Base-by-base conservation (phyloP, 1,284 basidiomycete genomes). In the Apiotrichum veenhuisii region DNA sequence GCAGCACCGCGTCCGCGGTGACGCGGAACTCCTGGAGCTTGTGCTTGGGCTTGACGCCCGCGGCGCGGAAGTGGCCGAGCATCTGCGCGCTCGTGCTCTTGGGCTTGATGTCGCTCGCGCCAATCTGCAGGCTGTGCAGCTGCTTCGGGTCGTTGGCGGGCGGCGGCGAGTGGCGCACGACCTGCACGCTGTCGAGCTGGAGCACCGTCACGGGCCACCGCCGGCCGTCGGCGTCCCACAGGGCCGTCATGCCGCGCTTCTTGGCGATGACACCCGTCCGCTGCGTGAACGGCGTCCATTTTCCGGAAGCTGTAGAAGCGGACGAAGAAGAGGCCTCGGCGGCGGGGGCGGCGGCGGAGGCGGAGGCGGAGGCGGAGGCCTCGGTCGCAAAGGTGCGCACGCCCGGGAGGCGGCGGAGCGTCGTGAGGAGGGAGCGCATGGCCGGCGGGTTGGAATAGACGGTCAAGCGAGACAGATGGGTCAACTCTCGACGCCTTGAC, bases 201-300 rank as follows among this genome's bases (percentile, higher is more conserved):
- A 99, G 83, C 37, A 99, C 87, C 0, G 96, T 98, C 17, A 96
- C 91, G 1, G 96, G 94, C 65, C 88, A 82, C 55, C 89, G 81
- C 42, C 85, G 84, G 36, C 96, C 96, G 59, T 90, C 86, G 70
- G 89, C 84, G 71, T 95, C 89, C 89, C 92, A 98, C 70, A 97
- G 81, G 15, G 85, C 84, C 8, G 91, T 89, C 95, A 98, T 98
- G 45, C 96, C 96, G 49, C 91, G 85, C 80, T 99, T 99, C 58
- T 87, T 83, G 23, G 92, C 94, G 72, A 99, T 88, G 59, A 98
- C 81, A n/a, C 96, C 96, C 0, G 92, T 94, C 59, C 96, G 84
- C 64, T 89, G 83, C 5, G 92, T 93, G 54, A 83, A 82, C 34
- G 95, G 89, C 22, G 87, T 86, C 94, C 94, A 98, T 61, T 69